Base-by-base conservation (phyloP, 1,139 yeast genomes). In the Arxiozyma telluris region DNA sequence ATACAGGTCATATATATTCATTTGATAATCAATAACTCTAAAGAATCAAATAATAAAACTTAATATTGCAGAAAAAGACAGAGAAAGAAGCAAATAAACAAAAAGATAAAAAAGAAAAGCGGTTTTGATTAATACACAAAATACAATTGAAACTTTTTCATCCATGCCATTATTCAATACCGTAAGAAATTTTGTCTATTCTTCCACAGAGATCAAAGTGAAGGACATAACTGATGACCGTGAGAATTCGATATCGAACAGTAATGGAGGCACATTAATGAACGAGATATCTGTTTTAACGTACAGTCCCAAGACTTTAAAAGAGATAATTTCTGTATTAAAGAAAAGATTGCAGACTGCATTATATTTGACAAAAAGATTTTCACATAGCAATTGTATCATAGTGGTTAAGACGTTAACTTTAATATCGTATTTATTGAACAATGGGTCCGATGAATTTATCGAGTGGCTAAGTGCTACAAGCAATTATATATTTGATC, bases 271-370 rank as follows among this genome's bases (percentile, higher is more conserved):
- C 15, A 60, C 71, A 5, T 53, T 67, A 42, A 67, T 67, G 70
- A 66, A 62, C 56, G 70, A 67, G 53, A 63, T 67, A 9, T 64
- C 68, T n/a, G 64, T 66, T 1, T 53, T 67, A 41, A 67, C 70
- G 1, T 67, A 66, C 48, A 65, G 64, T 54, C 58, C 64, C 21
- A 65, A 63, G 56, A 65, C 70, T 1, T 50, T 66, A 39, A 61
- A 61, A 45, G 71, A 67, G 50, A 64, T 67, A 20, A 57, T 60
- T 12, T 62, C 60, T 41, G 65, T 67, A 15, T 42, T 67, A n/a
- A 59, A 57, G 49, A 66, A 64, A 53, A 51, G 70, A 47, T 53
- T 67, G 18, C 53, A 21, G 7, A 18, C 41, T 20, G 46, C 39
- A 6, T 41, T 46, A 42, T 44, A 18, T 34, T 41, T 51, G 21